Conservation (phyloP, 441 rosid genomes). For the Arabidopsis lyrata region DNA sequence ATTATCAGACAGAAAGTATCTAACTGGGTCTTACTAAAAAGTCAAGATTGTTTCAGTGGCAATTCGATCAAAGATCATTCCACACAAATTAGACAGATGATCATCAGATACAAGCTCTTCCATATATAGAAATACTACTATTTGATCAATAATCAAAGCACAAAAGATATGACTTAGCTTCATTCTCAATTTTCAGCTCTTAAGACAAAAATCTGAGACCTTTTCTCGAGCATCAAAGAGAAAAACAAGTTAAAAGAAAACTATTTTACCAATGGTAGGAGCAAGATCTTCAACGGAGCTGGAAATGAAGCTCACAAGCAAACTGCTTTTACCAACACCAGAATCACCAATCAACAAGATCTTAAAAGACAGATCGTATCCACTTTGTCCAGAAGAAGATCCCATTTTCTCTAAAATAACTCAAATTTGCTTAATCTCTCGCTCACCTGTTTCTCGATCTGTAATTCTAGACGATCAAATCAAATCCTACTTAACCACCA, state of each 20-base stretch:
- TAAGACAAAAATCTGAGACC: slow-evolving; percentile 5
- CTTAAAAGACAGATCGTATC: slow-evolving; percentile 69
- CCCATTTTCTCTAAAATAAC: slow-evolving; percentile 50
- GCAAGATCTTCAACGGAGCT: slow-evolving; percentile 58
- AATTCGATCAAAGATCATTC: slow-evolving; percentile 5
- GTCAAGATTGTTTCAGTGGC: slow-evolving; percentile 6
- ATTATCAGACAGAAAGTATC: slow-evolving; percentile 19
- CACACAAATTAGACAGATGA: slow-evolving; percentile 17
- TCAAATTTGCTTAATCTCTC: slow-evolving; percentile 18
- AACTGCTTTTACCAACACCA: slow-evolving; percentile 72
- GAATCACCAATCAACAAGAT: slow-evolving; percentile 77
- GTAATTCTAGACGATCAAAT: slow-evolving; percentile 28
- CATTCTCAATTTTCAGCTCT: neutral
- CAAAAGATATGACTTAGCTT: slow-evolving; percentile 20
- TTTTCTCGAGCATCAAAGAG: neutral
- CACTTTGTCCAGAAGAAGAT: slow-evolving; percentile 61
- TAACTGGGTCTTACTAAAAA: slow-evolving; percentile 9
- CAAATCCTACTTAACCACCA: slow-evolving; percentile 33
- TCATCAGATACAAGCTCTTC: slow-evolving; percentile 11
- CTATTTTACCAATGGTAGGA: slow-evolving; percentile 63
- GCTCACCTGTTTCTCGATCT: slow-evolving; percentile 22
- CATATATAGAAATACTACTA: slow-evolving; percentile 14
- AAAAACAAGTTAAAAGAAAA: slow-evolving; percentile 4
- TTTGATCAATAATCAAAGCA: slow-evolving; percentile 29
- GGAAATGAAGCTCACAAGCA: slow-evolving; percentile 74